phyloP scores from a whole-genome alignment of 2,329 filamentous ascomycete species.

The Huntiella decipiens region DNA sequence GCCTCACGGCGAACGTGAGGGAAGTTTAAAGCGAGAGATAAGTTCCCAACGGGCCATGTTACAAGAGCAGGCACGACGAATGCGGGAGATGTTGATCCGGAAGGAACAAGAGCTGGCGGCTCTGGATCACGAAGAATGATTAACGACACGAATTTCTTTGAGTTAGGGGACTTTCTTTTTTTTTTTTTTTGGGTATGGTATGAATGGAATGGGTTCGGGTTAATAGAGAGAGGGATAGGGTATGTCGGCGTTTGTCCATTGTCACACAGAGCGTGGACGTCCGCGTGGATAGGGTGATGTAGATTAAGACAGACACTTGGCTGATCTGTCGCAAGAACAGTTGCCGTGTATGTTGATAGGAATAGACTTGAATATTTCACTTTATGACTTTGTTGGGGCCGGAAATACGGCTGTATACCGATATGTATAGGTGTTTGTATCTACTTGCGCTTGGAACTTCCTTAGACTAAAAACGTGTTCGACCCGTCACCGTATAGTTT shows the following conservation, averaged over 20 bases:
- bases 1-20: slow-evolving; percentile 2
- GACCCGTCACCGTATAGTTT: too few species aligned
- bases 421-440: too few species aligned
- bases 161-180: not conserved
- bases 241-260: not conserved
- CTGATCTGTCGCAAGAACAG: too few species aligned
- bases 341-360: too few species aligned
- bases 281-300: too few species aligned
- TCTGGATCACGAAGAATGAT: slow-evolving; percentile 13
- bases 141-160: slow-evolving; percentile 1
- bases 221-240: not conserved
- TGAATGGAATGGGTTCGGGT: not conserved
- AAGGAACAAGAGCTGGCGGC: slow-evolving; percentile 56
- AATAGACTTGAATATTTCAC: too few species aligned
- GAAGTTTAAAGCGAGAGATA: slow-evolving; percentile 7
- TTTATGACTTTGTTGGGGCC: too few species aligned
- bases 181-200: not conserved
- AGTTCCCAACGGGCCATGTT: slow-evolving; percentile 45
- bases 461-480: too few species aligned
- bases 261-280: too few species aligned
- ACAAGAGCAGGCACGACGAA: slow-evolving; percentile 54
- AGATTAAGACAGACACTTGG: too few species aligned
- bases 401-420: too few species aligned
- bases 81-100: slow-evolving; percentile 51
- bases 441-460: too few species aligned